These are phyloP conservation scores for Plasmodium sp. DNA, from an alignment of 169 alveolate genomes.

Conservation along the genomic window DNA sequence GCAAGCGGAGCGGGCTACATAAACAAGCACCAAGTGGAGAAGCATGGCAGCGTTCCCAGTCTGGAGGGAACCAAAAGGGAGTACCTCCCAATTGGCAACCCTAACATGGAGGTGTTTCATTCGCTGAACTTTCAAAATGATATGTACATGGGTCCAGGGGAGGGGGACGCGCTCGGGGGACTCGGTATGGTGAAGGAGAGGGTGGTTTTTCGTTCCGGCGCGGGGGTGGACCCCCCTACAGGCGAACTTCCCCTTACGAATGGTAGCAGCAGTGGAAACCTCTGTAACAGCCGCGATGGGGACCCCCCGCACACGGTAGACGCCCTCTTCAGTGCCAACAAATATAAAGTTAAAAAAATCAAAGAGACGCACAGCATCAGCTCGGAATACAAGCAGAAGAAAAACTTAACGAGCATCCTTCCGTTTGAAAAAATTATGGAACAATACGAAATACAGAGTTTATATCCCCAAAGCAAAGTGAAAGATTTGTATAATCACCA, in stretches of 20 bases:
- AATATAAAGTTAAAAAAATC: conserved; percentile 32
- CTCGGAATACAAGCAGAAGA: neutral
- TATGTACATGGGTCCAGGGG: neutral
- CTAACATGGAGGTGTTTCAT: neutral
- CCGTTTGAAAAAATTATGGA: conserved; percentile 50
- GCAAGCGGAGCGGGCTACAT: conserved; percentile 9
- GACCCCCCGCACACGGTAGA: neutral
- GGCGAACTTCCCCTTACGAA: neutral
- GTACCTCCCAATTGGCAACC: neutral
- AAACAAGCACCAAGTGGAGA: neutral
- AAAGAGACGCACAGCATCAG: conserved; percentile 27
- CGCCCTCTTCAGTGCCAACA: conserved; percentile 3
- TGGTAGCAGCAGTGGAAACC: neutral
- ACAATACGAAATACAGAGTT: conserved; percentile 5
- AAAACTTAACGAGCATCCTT: conserved; percentile 36
- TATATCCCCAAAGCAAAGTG: conserved; percentile 3
- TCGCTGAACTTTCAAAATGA: neutral
- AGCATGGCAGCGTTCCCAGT: neutral
- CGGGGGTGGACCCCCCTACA: neutral
- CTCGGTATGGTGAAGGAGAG: neutral
- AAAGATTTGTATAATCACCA: conserved; percentile 47
- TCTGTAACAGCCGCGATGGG: neutral
- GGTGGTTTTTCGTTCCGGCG: neutral
- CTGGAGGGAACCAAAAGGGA: conserved; percentile 16
- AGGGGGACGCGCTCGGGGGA: neutral